A percentile compares a stretch with the other conserved stretches of the same genome.
These are phyloP conservation scores for Fraxinus baroniana DNA, from an alignment of 305 asterid genomes.

Conservation along the genomic window DNA sequence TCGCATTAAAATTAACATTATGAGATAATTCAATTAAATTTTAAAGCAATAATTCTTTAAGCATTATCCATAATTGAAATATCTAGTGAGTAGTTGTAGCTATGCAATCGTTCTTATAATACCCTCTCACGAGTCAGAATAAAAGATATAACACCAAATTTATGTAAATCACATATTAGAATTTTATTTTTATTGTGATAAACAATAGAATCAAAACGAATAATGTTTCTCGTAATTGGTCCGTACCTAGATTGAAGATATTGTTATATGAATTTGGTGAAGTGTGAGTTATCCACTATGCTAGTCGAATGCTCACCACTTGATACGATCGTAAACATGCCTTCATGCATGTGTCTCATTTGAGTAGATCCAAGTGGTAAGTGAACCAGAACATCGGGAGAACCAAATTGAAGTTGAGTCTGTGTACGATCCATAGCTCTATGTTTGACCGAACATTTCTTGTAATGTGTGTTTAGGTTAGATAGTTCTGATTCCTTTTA, in stretches of 20 bases:
- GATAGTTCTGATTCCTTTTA: not conserved
- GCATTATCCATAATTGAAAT: not conserved
- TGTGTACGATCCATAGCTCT: not conserved
- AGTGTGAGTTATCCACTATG: not conserved
- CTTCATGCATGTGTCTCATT: not conserved
- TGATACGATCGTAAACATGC: not conserved
- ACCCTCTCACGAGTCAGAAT: not conserved
- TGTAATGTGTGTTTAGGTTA: not conserved
- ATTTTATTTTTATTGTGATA: too few species aligned
- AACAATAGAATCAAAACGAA: not conserved
- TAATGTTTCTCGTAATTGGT: not conserved
- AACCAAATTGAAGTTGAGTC: not conserved
- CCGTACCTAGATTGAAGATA: not conserved
- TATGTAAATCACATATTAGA: not conserved
- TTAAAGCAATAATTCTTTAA: not conserved
- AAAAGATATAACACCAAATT: not conserved
- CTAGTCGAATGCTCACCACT: not conserved
- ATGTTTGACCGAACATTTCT: not conserved
- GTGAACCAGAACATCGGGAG: not conserved
- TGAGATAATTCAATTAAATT: not conserved
- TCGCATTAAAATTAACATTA: too few species aligned
- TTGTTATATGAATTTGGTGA: not conserved
- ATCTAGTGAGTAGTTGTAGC: not conserved
- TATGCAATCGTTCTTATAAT: not conserved
- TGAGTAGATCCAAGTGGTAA: not conserved